Evolutionary conservation across 257 asterid genomes (phyloP), one percentile per base, ranked within the genome.

Genomic region (Petunia secreta): DNA sequence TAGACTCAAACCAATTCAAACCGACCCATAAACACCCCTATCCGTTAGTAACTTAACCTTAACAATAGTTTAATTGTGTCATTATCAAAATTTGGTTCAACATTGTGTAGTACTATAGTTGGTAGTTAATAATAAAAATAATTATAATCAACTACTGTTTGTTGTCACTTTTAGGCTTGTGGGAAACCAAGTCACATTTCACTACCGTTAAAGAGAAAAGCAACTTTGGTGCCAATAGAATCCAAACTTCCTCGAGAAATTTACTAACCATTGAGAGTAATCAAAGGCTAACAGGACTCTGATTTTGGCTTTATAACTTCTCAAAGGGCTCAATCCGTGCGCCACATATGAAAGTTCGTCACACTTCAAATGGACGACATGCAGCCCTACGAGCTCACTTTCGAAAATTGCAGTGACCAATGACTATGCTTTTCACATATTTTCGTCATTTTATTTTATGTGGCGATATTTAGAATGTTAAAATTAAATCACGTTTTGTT

Each of bases 331-430:
- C 54, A 15, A 34, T 46, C 53, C 0, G 50, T 25, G 34, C 60
- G 77, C 59, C 68, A 41, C 62, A 54, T 63, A 11, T 0, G 1
- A 53, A 53, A 63, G 1, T 8, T 41, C 73, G 50, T 38, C 52
- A 75, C 25, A 13, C 16, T 54, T 62, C 34, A 37, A 9, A 15
- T 54, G 71, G 80, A 78, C 88, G 86, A 74, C 86, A 73, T 67
- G 80, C 62, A 83, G 75, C 55, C 40, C 43, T 50, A n/a, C 4
- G 65, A n/a, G 62, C 55, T 65, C 78, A 69, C 50, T 38, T 16
- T 1, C 67, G 9, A 2, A 44, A 34, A 41, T 46, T 54, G 58
- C 37, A 80, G 66, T 81, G 84, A 83, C 79, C 53, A 2, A 39
- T 36, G 10, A 5, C 60, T 73, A n/a, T n/a, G 37, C 25, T 25